A percentile compares a stretch with the other conserved stretches of the same genome.
phyloP scores from a whole-genome alignment of 495 filamentous ascomycete genomes.

The Penicillium macrosclerotiorum region DNA sequence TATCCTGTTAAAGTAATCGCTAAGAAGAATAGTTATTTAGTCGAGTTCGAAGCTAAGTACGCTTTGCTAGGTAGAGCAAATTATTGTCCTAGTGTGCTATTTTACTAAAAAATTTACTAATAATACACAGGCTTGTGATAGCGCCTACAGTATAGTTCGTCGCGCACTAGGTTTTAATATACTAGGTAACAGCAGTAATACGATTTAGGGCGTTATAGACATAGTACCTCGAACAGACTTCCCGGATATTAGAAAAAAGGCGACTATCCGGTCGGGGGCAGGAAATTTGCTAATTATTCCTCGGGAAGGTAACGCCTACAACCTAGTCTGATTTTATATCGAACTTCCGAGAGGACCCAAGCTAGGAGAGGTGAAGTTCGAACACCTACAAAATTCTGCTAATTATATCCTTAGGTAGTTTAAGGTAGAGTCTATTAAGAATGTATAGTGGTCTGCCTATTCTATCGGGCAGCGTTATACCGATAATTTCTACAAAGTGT shows the following conservation, averaged over 20 bases:
- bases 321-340: slow-evolving; percentile 70
- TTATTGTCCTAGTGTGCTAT: background rate
- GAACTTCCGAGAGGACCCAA: slow-evolving; percentile 57
- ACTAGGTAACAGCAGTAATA: slow-evolving; percentile 71
- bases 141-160: slow-evolving; percentile 69
- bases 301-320: slow-evolving; percentile 60
- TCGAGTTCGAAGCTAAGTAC: slow-evolving; percentile 64
- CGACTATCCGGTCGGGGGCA: slow-evolving; percentile 57
- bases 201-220: slow-evolving; percentile 84
- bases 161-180: slow-evolving; percentile 66
- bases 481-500: slow-evolving; percentile 53
- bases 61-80: slow-evolving; percentile 54
- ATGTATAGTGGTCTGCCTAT: slow-evolving; percentile 60
- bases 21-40: slow-evolving; percentile 48
- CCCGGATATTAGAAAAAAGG: slow-evolving; percentile 74
- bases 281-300: slow-evolving; percentile 73
- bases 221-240: slow-evolving; percentile 72
- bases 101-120: background rate
- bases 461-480: slow-evolving; percentile 58
- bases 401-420: slow-evolving; percentile 58
- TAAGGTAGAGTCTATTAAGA: slow-evolving; percentile 48
- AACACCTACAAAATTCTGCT: slow-evolving; percentile 58
- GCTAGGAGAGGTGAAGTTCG: slow-evolving; percentile 38
- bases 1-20: slow-evolving; percentile 55
- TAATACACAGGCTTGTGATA: slow-evolving; percentile 64